phyloP scores from a whole-genome alignment of 192 early-diverging fungal genomes.

The Chytriomyces confervae region DNA sequence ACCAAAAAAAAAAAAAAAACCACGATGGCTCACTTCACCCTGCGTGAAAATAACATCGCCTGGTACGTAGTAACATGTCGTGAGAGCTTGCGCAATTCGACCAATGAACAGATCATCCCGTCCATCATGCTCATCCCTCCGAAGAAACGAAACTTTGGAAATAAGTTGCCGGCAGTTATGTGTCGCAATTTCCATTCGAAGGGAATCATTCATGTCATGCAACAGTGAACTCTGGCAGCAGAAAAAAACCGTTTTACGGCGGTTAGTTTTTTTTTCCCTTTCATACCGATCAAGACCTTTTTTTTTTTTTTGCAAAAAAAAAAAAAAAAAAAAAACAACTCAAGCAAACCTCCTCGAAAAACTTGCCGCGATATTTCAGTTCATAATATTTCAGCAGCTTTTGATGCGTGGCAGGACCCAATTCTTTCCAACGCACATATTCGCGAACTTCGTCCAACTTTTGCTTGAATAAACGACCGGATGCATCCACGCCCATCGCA shows the following conservation, averaged over 20 bases:
- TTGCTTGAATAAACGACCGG: conserved; percentile 38
- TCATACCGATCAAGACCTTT: neutral
- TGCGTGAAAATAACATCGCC: conserved; percentile 56
- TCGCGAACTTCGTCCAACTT: conserved; percentile 42
- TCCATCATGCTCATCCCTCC: conserved; percentile 45
- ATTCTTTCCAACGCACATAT: conserved; percentile 36
- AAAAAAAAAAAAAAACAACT: neutral
- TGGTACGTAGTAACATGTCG: conserved; percentile 44
- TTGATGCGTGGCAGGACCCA: conserved; percentile 19
- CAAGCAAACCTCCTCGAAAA: conserved; percentile 32
- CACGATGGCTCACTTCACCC: conserved; percentile 35
- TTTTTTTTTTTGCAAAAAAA: neutral
- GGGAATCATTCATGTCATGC: conserved; percentile 48
- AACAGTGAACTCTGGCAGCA: conserved; percentile 33
- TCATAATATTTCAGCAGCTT: conserved; percentile 41
- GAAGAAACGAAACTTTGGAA: conserved; percentile 53
- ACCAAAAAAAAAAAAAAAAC: conserved; percentile 35
- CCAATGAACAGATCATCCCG: conserved; percentile 52
- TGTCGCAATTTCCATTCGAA: conserved; percentile 54
- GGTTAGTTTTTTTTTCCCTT: neutral
- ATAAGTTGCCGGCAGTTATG: conserved; percentile 57
- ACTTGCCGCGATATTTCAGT: conserved; percentile 40
- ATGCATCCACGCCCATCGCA: conserved; percentile 54
- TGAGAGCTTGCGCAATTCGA: conserved; percentile 45
- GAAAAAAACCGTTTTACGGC: neutral